Conservation (phyloP, 1,284 basidiomycete species). For the Naganishia sp. region DNA sequence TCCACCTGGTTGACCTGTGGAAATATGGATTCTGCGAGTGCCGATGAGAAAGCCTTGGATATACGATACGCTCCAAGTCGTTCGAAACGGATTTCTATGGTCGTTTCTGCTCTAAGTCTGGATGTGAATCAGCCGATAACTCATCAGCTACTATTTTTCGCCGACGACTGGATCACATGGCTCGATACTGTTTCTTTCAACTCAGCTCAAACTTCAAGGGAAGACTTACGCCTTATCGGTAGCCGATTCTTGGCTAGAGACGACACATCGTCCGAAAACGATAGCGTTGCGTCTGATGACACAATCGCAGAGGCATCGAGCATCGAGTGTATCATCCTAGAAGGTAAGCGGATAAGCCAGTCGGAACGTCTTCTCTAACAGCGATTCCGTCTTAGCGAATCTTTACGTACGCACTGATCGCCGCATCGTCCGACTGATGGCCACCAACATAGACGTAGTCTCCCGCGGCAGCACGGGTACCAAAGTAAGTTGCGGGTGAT, state of each 20-base stretch:
- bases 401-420: constrained; percentile 23
- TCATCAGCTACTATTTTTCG: constrained; percentile 79
- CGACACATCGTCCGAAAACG: not conserved
- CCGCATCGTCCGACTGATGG: constrained; percentile 50
- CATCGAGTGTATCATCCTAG: constrained; percentile 7
- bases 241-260: constrained; percentile 68
- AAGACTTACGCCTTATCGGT: constrained; percentile 72
- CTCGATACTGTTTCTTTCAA: constrained; percentile 56
- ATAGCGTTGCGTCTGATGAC: not conserved
- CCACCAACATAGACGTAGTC: constrained; percentile 65
- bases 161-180: constrained; percentile 76
- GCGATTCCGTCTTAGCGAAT: not conserved
- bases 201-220: constrained; percentile 54
- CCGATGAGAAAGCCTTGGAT: constrained; percentile 2
- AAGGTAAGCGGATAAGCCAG: not conserved
- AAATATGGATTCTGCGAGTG: not conserved
- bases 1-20: constrained; percentile 2
- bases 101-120: constrained; percentile 1
- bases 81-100: constrained; percentile 17
- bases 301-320: not conserved
- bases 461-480: constrained; percentile 60
- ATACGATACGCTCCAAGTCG: constrained; percentile 14
- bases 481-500: not conserved
- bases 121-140: constrained; percentile 7
- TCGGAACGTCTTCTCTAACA: not conserved